A percentile compares a stretch with the other conserved stretches of the same genome.
Conservation (phyloP, 129 eudicot genomes). For the Ambrosia trifida region DNA sequence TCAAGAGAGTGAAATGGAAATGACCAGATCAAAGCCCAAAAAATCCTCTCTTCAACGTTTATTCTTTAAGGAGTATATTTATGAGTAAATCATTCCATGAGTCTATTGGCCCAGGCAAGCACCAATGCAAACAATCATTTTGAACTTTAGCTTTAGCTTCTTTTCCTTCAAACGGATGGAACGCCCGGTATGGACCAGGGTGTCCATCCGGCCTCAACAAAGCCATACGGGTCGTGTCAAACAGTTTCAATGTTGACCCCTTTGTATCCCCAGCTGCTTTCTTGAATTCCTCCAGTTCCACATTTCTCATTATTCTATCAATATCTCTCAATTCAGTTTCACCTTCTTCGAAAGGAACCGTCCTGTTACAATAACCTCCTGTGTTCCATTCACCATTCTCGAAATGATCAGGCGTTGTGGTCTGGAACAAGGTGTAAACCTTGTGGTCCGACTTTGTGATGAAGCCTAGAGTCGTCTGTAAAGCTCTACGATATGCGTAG, state of each 20-base stretch:
- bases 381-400: constrained; percentile 83
- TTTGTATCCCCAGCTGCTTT: constrained; percentile 27
- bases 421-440: constrained; percentile 49
- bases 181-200: constrained; percentile 69
- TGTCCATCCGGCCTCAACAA: constrained; percentile 88
- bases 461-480: constrained; percentile 48
- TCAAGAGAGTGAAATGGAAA: too few species aligned
- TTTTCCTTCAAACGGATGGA: constrained; percentile 57
- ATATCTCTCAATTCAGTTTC: constrained; percentile 44
- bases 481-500: constrained; percentile 59
- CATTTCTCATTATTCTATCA: constrained; percentile 46
- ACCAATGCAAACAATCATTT: constrained; percentile 90
- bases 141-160: constrained; percentile 51
- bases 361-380: constrained; percentile 70
- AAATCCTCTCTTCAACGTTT: neutral
- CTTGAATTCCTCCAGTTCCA: constrained; percentile 62
- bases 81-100: constrained; percentile 78
- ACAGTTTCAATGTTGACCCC: constrained; percentile 48
- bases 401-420: constrained; percentile 78
- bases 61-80: constrained; percentile 36
- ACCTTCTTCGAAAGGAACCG: constrained; percentile 56
- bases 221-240: constrained; percentile 62
- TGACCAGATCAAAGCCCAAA: too few species aligned
- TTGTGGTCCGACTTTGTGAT: constrained; percentile 48
- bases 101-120: constrained; percentile 93